These are phyloP conservation scores for Debaryomyces coudertii DNA, from an alignment of 1,139 yeast species.

Conservation along the genomic window DNA sequence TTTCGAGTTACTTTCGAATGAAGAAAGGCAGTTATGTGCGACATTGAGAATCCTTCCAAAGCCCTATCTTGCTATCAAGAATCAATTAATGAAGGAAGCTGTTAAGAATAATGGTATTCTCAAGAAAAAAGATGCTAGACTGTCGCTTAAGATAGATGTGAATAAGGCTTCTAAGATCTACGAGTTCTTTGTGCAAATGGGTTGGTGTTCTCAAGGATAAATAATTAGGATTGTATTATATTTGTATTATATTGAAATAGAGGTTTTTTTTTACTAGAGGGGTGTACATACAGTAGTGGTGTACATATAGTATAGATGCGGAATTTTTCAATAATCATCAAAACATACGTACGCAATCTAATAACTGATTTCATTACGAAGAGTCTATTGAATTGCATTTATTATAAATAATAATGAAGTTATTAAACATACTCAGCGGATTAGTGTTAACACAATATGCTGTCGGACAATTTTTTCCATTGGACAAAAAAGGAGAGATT, in stretches of 20 bases:
- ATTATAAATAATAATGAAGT: slow-evolving; percentile 1
- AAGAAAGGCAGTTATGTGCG: slow-evolving; percentile 84
- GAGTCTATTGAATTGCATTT: not conserved
- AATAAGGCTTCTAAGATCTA: slow-evolving; percentile 84
- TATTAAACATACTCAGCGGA: slow-evolving; percentile 3
- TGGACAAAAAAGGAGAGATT: slow-evolving; percentile 39
- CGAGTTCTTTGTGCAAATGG: slow-evolving; percentile 89
- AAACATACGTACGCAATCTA: not conserved
- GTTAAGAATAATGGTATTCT: slow-evolving; percentile 81
- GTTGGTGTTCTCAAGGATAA: slow-evolving; percentile 67
- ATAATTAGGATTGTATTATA: slow-evolving; percentile 10
- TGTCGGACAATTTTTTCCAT: slow-evolving; percentile 38
- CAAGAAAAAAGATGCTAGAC: slow-evolving; percentile 83
- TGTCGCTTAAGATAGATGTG: slow-evolving; percentile 80
- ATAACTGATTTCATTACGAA: not conserved
- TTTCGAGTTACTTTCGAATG: slow-evolving; percentile 76
- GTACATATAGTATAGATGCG: slow-evolving; percentile 6
- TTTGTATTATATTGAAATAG: slow-evolving; percentile 7
- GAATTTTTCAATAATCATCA: slow-evolving; percentile 4
- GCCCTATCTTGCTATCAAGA: slow-evolving; percentile 91
- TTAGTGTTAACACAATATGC: slow-evolving; percentile 1
- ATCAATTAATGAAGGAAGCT: slow-evolving; percentile 86
- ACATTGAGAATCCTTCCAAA: slow-evolving; percentile 86
- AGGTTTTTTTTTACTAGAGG: not conserved
- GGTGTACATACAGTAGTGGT: not conserved